Base-by-base conservation (phyloP, 345 rosid species). In the Salix viminalis region DNA sequence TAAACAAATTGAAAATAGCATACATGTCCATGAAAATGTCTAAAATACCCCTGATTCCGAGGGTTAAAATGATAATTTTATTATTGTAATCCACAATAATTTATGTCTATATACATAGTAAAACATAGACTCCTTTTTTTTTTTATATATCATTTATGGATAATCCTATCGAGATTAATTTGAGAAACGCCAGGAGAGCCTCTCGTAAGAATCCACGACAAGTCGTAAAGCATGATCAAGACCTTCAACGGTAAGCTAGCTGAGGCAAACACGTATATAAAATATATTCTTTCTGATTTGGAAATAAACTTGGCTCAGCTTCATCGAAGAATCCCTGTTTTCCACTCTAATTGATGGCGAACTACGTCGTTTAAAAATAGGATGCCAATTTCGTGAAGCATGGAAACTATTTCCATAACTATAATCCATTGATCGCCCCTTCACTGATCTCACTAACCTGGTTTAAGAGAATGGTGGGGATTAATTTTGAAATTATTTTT, bases 41-140 rank as follows among this genome's bases (percentile, higher is more conserved):
- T 0, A 32, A 32, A 32, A 32, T 32, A 0, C 0, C 0, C 32
- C 34, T 4, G 34, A 4, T 32, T 32, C 34, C 0, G 34, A 32
- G 34, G 0, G 32, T 30, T 30, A 30, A 30, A 32, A 4, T 32
- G 0, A 4, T 32, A 32, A 32, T 32, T 32, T 32, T 32, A 32
- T 32, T 4, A 0, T 4, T 0, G 5, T 32, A 4, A 32, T 32
- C 34, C 0, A 4, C 0, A 32, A 32, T 32, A 32, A 4, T 30
- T 30, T 32, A 4, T 32, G 5, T 32, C 5, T 3, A 32, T 32
- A 32, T 32, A 3, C 34, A 32, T 32, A 4, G 34, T 32, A 4
- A 4, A 32, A 32, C 1, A 32, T 32, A 0, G 0, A 32, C 5
- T 4, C 0, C 5, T 32, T 32, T 32, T n/a, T n/a, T n/a, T n/a